Percentiles rank a stretch among this genome's conserved stretches.
Evolutionary conservation across 805 yeast genomes (phyloP).

Genomic region (Yarrowia sp.): DNA sequence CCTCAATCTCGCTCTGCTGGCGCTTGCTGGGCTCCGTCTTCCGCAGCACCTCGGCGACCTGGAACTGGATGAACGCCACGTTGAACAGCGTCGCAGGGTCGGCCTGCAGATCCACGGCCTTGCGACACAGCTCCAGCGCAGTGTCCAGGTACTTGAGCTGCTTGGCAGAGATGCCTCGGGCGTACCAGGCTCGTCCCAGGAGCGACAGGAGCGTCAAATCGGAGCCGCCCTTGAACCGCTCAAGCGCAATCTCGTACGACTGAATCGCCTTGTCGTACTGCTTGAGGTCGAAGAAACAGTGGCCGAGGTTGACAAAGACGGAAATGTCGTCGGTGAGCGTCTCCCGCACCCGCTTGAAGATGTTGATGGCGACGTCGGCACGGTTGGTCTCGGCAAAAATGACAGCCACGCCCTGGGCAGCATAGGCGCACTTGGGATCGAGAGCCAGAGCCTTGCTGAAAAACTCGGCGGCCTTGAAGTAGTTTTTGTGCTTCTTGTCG

Average conservation of each 20-base stretch:
- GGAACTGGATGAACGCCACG: constrained; percentile 82
- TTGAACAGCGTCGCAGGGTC: constrained; percentile 69
- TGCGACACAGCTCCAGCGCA: constrained; percentile 67
- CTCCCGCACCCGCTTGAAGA: constrained; percentile 87
- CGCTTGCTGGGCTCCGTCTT: constrained; percentile 67
- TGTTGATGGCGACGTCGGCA: constrained; percentile 76
- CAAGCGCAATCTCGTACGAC: constrained; percentile 78
- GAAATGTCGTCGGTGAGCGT: constrained; percentile 78
- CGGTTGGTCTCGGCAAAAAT: constrained; percentile 82
- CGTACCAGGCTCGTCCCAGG: constrained; percentile 88
- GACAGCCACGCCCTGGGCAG: constrained; percentile 97
- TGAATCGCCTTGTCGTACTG: constrained; percentile 89
- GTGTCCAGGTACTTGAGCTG: constrained; percentile 64
- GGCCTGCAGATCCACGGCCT: constrained; percentile 58
- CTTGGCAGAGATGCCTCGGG: constrained; percentile 74
- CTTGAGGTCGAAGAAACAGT: constrained; percentile 80
- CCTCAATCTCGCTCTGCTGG: constrained; percentile 64
- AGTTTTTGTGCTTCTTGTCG: constrained; percentile 73
- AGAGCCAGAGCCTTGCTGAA: constrained; percentile 85
- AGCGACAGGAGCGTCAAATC: constrained; percentile 73
- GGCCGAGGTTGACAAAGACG: constrained; percentile 85
- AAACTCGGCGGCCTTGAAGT: constrained; percentile 88
- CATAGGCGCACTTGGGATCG: constrained; percentile 87
- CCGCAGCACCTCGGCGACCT: constrained; percentile 81
- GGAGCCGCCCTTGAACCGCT: constrained; percentile 62